Conservation (phyloP, 495 filamentous ascomycete genomes). For the Xylaria grammica region DNA sequence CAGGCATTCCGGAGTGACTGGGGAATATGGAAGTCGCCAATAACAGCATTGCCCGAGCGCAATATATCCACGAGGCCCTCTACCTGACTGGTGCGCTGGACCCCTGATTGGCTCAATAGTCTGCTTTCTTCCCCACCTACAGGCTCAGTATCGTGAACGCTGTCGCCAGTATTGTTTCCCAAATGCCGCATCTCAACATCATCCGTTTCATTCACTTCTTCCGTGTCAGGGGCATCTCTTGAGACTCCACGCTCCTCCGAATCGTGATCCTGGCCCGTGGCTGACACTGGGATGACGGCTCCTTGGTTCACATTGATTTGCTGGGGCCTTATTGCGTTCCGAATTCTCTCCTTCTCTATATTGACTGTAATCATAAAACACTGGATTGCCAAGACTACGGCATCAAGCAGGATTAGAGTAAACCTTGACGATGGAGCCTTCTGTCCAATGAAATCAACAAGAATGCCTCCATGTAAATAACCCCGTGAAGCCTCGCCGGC, state of each 20-base stretch:
- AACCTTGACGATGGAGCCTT: slow-evolving; percentile 71
- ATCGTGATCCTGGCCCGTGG: slow-evolving; percentile 69
- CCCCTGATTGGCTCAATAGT: slow-evolving; percentile 47
- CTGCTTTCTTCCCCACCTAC: slow-evolving; percentile 50
- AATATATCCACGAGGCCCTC: slow-evolving; percentile 62
- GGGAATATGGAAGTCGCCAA: slow-evolving; percentile 72
- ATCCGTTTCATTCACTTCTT: slow-evolving; percentile 43
- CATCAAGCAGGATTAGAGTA: slow-evolving; percentile 67
- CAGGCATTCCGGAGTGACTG: slow-evolving; percentile 69
- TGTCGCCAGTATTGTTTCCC: slow-evolving; percentile 27
- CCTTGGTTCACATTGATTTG: slow-evolving; percentile 26
- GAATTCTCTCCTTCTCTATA: slow-evolving; percentile 67
- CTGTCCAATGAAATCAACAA: slow-evolving; percentile 90
- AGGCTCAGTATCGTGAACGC: slow-evolving; percentile 35
- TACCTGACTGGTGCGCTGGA: slow-evolving; percentile 37
- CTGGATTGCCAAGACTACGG: slow-evolving; percentile 69
- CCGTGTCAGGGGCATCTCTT: slow-evolving; percentile 49
- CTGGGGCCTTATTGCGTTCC: slow-evolving; percentile 44
- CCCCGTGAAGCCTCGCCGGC: slow-evolving; percentile 78
- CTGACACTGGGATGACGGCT: slow-evolving; percentile 25
- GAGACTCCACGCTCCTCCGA: slow-evolving; percentile 80
- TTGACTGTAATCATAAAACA: slow-evolving; percentile 75
- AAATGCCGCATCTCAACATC: slow-evolving; percentile 59
- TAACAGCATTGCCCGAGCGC: slow-evolving; percentile 69
- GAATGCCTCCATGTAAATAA: slow-evolving; percentile 82